Base-by-base conservation (phyloP, 2,329 filamentous ascomycete species). In the Truncatella angustata region DNA sequence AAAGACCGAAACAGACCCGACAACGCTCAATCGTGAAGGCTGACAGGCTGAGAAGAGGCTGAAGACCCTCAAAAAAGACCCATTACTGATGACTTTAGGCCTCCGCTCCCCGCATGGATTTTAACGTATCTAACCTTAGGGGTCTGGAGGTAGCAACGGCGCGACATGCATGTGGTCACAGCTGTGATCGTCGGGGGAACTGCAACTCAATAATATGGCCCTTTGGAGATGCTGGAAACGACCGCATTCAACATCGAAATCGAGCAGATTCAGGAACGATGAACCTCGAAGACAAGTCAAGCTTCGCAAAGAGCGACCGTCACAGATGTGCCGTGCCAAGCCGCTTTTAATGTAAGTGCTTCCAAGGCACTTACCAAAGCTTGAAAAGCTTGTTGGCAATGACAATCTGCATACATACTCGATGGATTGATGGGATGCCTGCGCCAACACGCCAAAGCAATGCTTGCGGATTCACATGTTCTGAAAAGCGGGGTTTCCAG, bases 1-100 rank as follows among this genome's bases (percentile, higher is more conserved):
- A 40, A 50, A 42, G 36, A 42, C 47, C 47, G 47, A 50, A 36
- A 35, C 47, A 50, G 47, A 23, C 23, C 47, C 47, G 47, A 50
- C 32, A 20, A 36, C 34, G 28, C 30, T 16, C 45, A 48, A 36
- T 18, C 34, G 30, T 20, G 45, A 37, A 37, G 45, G 45, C 45
- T 48, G 45, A 37, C 45, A 48, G 45, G 45, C 45, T 48, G 45
- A 48, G 45, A 48, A 23, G 30, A 36, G 32, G 21, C 34, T 37
- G 43, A 46, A 20, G 43, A 46, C 43, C 43, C 43, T 46, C 43
- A 11, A 46, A 34, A 34, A 46, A 12, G 40, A 28, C 40, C 40
- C 40, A 43, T 23, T 43, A 23, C n/a, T 24, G 40, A 43, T 43
- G 24, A 26, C 40, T 24, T 43, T 43, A 26, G 40, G n/a, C 40